A percentile compares a stretch with the other conserved stretches of the same genome.
These are phyloP conservation scores for Phytopythium oedochilum DNA, from an alignment of 352 stramenopile species.

Conservation along the genomic window DNA sequence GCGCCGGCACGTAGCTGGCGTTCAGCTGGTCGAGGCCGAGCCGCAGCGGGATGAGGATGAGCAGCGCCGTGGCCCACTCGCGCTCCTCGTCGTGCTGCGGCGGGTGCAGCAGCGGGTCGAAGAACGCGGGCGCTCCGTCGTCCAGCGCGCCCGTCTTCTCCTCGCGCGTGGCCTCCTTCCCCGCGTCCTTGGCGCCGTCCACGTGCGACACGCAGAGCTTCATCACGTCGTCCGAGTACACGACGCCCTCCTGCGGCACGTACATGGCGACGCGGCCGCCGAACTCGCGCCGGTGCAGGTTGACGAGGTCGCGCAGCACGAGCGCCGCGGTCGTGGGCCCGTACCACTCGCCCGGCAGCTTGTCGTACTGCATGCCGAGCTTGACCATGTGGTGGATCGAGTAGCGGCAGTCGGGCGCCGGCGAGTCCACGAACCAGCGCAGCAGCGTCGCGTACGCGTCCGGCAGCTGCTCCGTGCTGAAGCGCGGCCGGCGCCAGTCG, in stretches of 20 bases:
- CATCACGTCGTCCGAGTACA: slow-evolving; percentile 76
- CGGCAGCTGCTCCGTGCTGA: slow-evolving; percentile 33
- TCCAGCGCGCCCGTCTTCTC: not conserved
- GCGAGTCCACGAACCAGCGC: slow-evolving; percentile 83
- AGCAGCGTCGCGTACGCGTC: slow-evolving; percentile 55
- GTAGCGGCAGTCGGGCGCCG: slow-evolving; percentile 63
- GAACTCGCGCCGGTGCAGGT: slow-evolving; percentile 50
- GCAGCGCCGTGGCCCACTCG: slow-evolving; percentile 84
- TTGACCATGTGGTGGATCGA: slow-evolving; percentile 92
- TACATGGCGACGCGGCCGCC: slow-evolving; percentile 58
- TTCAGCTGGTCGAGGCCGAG: slow-evolving; percentile 89
- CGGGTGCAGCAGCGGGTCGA: slow-evolving; percentile 81
- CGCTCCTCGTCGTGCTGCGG: slow-evolving; percentile 33
- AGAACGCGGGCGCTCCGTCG: slow-evolving; percentile 37
- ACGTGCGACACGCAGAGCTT: slow-evolving; percentile 68
- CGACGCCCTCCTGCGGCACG: slow-evolving; percentile 78
- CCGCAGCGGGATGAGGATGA: slow-evolving; percentile 91
- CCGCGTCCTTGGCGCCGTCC: slow-evolving; percentile 14
- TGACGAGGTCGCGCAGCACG: slow-evolving; percentile 86
- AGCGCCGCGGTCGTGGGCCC: slow-evolving; percentile 86
- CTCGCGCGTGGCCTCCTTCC: not conserved
- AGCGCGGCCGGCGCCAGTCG: slow-evolving; percentile 36
- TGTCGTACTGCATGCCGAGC: slow-evolving; percentile 88
- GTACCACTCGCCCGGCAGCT: slow-evolving; percentile 91
- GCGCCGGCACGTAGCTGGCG: slow-evolving; percentile 65